Conservation (phyloP, 768 basidiomycete species). For the Tulasnella sp. region DNA sequence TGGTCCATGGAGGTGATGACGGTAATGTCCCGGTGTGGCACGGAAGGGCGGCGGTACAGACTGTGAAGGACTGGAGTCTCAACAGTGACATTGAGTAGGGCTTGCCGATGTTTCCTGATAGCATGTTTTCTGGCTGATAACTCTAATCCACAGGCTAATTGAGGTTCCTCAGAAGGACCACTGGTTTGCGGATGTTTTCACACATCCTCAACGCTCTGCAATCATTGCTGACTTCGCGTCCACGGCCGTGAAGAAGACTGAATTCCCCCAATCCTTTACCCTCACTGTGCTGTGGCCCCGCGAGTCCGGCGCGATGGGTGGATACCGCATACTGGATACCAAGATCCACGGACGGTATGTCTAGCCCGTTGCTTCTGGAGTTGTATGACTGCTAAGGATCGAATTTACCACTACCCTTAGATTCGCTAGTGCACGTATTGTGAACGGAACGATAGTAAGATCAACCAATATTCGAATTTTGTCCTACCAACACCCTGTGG, state of each 20-base stretch:
- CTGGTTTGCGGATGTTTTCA: slow-evolving; percentile 16
- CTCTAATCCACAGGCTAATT: not conserved
- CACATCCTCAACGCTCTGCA: not conserved
- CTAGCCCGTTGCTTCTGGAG: not conserved
- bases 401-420: not conserved
- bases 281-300: slow-evolving; percentile 17
- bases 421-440: not conserved
- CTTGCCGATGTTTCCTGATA: not conserved
- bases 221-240: not conserved
- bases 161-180: slow-evolving; percentile 15
- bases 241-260: not conserved
- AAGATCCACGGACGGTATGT: slow-evolving; percentile 13
- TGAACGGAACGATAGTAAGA: not conserved
- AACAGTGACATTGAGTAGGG: slow-evolving; percentile 45
- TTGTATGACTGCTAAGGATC: not conserved
- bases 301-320: slow-evolving; percentile 15
- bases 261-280: not conserved
- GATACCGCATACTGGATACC: slow-evolving; percentile 1
- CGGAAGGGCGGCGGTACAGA: slow-evolving; percentile 50
- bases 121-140: not conserved
- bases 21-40: slow-evolving; percentile 87
- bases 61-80: slow-evolving; percentile 48
- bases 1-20: slow-evolving; percentile 72
- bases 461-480: slow-evolving; percentile 8
- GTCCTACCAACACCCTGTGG: not conserved